Conservation (phyloP, 1,139 yeast species). For the Nematodospora anomalae region DNA sequence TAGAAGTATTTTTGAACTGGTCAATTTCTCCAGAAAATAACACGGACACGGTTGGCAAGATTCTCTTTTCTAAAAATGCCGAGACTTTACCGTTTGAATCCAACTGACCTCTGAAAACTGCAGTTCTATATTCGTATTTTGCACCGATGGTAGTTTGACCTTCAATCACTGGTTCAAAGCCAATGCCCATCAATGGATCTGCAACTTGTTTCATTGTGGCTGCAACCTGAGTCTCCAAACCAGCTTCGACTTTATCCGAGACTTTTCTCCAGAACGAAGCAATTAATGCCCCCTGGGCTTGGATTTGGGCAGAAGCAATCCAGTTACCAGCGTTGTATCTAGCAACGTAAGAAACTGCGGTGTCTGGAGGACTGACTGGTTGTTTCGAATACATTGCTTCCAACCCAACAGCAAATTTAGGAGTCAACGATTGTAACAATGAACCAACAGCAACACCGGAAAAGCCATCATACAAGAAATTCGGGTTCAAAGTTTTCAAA, state of each 20-base stretch:
- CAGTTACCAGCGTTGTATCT: constrained; percentile 86
- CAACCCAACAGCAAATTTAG: constrained; percentile 83
- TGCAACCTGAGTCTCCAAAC: constrained; percentile 86
- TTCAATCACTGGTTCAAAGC: constrained; percentile 78
- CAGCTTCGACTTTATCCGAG: constrained; percentile 92
- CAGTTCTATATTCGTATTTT: constrained; percentile 96
- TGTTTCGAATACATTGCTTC: constrained; percentile 91
- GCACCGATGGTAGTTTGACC: constrained; percentile 95
- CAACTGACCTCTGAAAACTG: constrained; percentile 92
- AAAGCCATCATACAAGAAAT: constrained; percentile 57
- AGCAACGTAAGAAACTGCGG: constrained; percentile 86
- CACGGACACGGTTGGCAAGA: constrained; percentile 86
- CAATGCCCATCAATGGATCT: constrained; percentile 80
- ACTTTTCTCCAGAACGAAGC: constrained; percentile 95
- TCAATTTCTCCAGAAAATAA: constrained; percentile 90
- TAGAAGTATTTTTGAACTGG: constrained; percentile 80
- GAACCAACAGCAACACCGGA: constrained; percentile 90
- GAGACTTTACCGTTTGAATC: constrained; percentile 91
- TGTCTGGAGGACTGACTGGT: constrained; percentile 82
- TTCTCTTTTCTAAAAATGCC: constrained; percentile 89
- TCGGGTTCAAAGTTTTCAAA: constrained; percentile 89
- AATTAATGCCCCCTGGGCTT: constrained; percentile 86
- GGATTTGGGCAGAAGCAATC: constrained; percentile 93
- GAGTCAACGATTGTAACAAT: constrained; percentile 82
- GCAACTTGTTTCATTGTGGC: constrained; percentile 77